phyloP scores from a whole-genome alignment of 2,329 filamentous ascomycete species.

The Talaromyces sp. region DNA sequence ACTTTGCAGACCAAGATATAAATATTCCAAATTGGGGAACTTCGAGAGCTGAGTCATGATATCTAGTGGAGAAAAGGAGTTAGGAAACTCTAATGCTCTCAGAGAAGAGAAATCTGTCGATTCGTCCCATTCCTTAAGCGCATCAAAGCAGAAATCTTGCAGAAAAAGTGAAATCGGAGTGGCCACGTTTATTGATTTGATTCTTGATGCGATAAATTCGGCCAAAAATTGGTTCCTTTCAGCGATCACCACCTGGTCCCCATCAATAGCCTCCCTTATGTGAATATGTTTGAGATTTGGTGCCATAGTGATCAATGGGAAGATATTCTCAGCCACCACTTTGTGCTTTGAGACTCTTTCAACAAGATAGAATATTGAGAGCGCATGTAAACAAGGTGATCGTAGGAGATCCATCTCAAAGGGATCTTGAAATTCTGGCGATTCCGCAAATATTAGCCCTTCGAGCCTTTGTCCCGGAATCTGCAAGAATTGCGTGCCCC shows the following conservation, averaged over 20 bases:
- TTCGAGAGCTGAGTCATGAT: background rate
- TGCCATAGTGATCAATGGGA: background rate
- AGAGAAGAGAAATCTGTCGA: background rate
- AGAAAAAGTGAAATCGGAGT: background rate
- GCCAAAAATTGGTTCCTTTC: background rate
- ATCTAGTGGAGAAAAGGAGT: background rate
- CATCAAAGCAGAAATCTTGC: too few relatives aligned
- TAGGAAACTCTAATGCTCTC: slow-evolving; percentile 1
- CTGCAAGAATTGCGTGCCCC: background rate
- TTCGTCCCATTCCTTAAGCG: background rate
- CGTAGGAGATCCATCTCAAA: slow-evolving; percentile 3
- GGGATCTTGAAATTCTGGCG: background rate
- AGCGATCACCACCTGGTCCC: too few relatives aligned
- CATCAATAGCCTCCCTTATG: background rate
- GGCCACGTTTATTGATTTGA: background rate
- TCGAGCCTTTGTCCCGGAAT: background rate
- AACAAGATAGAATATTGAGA: background rate
- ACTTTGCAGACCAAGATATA: background rate
- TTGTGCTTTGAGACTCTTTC: background rate
- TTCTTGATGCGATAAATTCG: background rate
- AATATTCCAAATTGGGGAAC: slow-evolving; percentile 2
- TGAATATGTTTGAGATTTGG: slow-evolving; percentile 7
- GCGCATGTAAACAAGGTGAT: slow-evolving; percentile 4
- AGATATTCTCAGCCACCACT: background rate
- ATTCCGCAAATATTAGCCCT: background rate